Conservation (phyloP, 805 yeast species). For the Metschnikowia lunata region DNA sequence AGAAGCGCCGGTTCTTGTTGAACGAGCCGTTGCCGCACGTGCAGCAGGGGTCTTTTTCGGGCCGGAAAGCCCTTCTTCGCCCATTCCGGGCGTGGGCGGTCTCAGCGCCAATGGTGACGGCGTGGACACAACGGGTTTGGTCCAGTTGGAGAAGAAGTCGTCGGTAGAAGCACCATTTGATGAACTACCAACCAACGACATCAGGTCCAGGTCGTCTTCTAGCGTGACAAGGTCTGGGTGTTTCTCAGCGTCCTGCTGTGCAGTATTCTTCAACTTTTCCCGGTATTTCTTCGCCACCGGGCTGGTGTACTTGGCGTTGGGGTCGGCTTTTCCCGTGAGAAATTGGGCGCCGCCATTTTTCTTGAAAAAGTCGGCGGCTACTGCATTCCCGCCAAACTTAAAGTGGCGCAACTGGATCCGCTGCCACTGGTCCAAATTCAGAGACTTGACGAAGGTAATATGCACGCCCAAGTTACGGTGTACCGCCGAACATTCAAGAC, state of each 20-base stretch:
- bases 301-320: conserved; percentile 75
- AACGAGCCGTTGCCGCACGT: conserved; percentile 26
- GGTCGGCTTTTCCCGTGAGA: conserved; percentile 51
- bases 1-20: conserved; percentile 24
- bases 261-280: conserved; percentile 69
- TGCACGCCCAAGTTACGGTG: conserved; percentile 97
- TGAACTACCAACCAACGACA: conserved; percentile 26
- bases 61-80: conserved; percentile 23
- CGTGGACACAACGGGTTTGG: conserved; percentile 61
- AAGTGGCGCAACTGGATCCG: conserved; percentile 84
- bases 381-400: conserved; percentile 90
- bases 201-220: conserved; percentile 77
- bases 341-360: conserved; percentile 82
- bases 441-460: conserved; percentile 88
- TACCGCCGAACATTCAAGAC: conserved; percentile 92
- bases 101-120: conserved; percentile 48
- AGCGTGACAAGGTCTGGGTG: conserved; percentile 75
- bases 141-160: conserved; percentile 91
- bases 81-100: conserved; percentile 41
- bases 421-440: conserved; percentile 92
- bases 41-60: conserved; percentile 14
- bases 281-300: conserved; percentile 77
- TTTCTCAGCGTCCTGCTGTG: conserved; percentile 57
- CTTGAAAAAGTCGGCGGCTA: conserved; percentile 74
- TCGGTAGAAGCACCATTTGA: conserved; percentile 51